Conservation (phyloP, 495 filamentous ascomycete species). For the Trichoderma orchidacearum region DNA sequence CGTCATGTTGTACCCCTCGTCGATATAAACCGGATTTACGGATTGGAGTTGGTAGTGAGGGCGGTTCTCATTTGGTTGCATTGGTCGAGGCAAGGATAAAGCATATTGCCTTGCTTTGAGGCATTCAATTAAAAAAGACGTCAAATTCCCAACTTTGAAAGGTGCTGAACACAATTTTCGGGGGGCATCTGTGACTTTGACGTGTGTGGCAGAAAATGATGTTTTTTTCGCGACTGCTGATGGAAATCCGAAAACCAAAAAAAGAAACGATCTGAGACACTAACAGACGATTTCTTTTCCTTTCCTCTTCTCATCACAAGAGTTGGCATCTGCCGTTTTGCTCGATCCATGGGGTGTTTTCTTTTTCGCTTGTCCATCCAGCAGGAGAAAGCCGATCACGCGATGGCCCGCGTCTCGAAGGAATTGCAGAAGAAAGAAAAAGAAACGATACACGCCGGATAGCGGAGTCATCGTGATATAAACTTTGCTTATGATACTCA, state of each 20-base stretch:
- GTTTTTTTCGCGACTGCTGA: background rate
- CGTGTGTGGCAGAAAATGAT: background rate
- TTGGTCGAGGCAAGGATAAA: constrained; percentile 37
- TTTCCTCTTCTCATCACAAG: constrained; percentile 6
- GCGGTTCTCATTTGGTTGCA: constrained; percentile 42
- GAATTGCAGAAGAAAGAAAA: background rate
- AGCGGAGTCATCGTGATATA: background rate
- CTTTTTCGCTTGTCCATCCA: background rate
- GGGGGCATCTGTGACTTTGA: background rate
- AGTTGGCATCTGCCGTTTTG: constrained; percentile 5
- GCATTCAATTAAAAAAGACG: constrained; percentile 28
- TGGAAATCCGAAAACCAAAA: background rate
- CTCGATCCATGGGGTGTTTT: background rate
- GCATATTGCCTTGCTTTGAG: constrained; percentile 28
- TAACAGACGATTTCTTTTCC: constrained; percentile 2
- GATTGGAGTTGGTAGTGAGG: constrained; percentile 40
- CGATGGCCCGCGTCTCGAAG: background rate
- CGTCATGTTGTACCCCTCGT: constrained; percentile 97
- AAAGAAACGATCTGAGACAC: background rate
- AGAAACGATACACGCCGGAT: background rate
- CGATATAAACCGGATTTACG: constrained; percentile 36
- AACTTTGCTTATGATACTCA: no score
- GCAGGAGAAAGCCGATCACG: background rate
- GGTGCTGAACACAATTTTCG: background rate
- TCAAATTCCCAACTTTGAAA: constrained; percentile 18